Percentiles rank a stretch among this genome's conserved stretches.
phyloP scores from a whole-genome alignment of 176 grass and related monocot species.

The Phragmites australis region DNA sequence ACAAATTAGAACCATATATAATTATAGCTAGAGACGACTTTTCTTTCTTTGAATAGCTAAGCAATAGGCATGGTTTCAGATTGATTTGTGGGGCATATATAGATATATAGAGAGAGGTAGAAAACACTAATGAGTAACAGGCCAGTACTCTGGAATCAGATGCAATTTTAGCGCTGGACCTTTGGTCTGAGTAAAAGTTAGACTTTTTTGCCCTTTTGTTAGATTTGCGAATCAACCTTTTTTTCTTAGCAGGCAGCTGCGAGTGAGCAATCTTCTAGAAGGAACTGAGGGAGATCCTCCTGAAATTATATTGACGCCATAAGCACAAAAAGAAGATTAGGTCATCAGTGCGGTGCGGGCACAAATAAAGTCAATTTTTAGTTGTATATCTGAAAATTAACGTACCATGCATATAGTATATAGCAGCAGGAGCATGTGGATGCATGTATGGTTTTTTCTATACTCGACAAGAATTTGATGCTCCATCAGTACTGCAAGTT shows the following conservation, averaged over 20 bases:
- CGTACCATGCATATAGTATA: background rate
- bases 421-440: background rate
- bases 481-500: background rate
- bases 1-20: background rate
- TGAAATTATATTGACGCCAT: background rate
- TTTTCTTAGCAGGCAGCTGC: background rate
- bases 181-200: conserved; percentile 21
- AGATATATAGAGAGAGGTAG: too few species aligned
- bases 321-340: conserved; percentile 20
- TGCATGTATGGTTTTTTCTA: background rate
- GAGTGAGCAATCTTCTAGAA: conserved; percentile 19
- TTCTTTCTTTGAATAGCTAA: background rate
- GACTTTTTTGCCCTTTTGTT: conserved; percentile 32
- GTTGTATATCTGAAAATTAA: background rate
- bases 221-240: conserved; percentile 46
- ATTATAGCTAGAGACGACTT: conserved; percentile 11
- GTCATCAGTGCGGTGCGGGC: background rate
- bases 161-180: conserved; percentile 36
- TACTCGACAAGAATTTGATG: conserved; percentile 3
- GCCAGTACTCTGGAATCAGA: conserved; percentile 49
- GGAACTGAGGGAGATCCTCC: background rate
- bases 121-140: conserved; percentile 28
- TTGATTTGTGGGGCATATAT: conserved; percentile 13
- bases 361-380: background rate
- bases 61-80: conserved; percentile 37